Evolutionary conservation across 2,329 filamentous ascomycete species (phyloP).

Genomic region (Xylaria hypoxylon): DNA sequence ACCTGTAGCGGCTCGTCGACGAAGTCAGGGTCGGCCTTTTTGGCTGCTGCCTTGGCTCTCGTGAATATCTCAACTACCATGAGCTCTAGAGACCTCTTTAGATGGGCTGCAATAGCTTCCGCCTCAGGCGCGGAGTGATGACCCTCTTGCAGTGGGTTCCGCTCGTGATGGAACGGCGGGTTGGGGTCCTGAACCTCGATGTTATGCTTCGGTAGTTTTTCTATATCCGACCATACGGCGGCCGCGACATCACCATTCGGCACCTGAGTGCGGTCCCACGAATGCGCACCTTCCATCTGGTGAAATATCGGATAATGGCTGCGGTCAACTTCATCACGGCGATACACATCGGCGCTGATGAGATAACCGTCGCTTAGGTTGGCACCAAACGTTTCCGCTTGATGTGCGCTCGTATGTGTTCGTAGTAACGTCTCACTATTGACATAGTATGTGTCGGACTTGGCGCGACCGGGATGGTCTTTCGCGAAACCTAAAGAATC

Average conservation of each 20-base stretch:
- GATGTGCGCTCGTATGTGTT: conserved; percentile 95
- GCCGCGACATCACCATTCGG: conserved; percentile 69
- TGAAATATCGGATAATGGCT: conserved; percentile 98
- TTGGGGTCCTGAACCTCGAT: conserved; percentile 87
- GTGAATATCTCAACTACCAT: conserved; percentile 92
- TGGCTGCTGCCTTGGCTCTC: conserved; percentile 75
- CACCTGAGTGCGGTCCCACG: conserved; percentile 80
- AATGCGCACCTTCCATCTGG: conserved; percentile 95
- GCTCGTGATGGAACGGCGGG: conserved; percentile 78
- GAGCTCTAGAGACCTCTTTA: conserved; percentile 89
- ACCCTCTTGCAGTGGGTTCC: conserved; percentile 82
- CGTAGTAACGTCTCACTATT: conserved; percentile 85
- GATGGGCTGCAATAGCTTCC: conserved; percentile 83
- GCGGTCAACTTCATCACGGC: conserved; percentile 92
- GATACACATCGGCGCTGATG: conserved; percentile 93
- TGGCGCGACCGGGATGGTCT: conserved; percentile 87
- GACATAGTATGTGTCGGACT: conserved; percentile 95
- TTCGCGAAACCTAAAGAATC: conserved; percentile 92
- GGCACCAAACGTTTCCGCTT: conserved; percentile 81
- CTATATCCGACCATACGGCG: conserved; percentile 77
- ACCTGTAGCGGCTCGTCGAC: conserved; percentile 80
- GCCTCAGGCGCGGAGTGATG: conserved; percentile 81
- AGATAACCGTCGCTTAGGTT: conserved; percentile 84
- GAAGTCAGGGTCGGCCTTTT: conserved; percentile 61
- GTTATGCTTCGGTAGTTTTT: conserved; percentile 76